phyloP scores from a whole-genome alignment of 768 basidiomycete species.

The Tricholoma hemisulphureum region DNA sequence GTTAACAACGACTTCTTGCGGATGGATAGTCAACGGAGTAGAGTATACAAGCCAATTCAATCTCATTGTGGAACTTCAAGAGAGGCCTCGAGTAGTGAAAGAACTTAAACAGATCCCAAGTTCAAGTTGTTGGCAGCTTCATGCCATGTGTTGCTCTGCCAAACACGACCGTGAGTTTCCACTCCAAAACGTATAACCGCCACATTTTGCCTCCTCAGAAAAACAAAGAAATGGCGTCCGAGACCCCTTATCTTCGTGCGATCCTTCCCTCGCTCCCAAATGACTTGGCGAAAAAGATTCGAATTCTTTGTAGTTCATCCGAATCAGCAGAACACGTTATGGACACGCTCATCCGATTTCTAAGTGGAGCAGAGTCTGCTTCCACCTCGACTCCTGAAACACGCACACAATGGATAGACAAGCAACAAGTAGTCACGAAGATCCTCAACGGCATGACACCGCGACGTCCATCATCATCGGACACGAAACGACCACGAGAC shows the following conservation, averaged over 20 bases:
- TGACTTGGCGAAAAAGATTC: slow-evolving; percentile 34
- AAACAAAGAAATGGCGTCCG: slow-evolving; percentile 21
- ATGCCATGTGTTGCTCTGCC: no score
- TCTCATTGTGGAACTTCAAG: no score
- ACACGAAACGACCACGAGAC: slow-evolving; percentile 37
- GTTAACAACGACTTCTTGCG: no score
- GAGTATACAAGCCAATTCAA: no score
- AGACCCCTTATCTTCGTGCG: slow-evolving; percentile 31
- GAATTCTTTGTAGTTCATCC: slow-evolving; percentile 29
- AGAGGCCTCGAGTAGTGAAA: no score
- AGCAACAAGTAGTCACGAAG: slow-evolving; percentile 31
- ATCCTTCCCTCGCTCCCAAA: slow-evolving; percentile 33
- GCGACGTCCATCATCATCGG: slow-evolving; percentile 17
- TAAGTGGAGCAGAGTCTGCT: slow-evolving; percentile 39
- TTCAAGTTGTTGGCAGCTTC: no score
- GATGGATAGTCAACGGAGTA: no score
- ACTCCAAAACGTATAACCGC: no score
- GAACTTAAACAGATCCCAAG: no score
- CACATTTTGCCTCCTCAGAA: neutral
- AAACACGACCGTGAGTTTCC: no score
- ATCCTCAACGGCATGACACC: slow-evolving; percentile 30
- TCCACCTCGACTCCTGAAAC: slow-evolving; percentile 27
- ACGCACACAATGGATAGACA: slow-evolving; percentile 37
- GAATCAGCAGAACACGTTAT: slow-evolving; percentile 32
- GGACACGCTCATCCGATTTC: slow-evolving; percentile 44